Evolutionary conservation across 768 basidiomycete species (phyloP).

Genomic region (Roridomyces roridus): DNA sequence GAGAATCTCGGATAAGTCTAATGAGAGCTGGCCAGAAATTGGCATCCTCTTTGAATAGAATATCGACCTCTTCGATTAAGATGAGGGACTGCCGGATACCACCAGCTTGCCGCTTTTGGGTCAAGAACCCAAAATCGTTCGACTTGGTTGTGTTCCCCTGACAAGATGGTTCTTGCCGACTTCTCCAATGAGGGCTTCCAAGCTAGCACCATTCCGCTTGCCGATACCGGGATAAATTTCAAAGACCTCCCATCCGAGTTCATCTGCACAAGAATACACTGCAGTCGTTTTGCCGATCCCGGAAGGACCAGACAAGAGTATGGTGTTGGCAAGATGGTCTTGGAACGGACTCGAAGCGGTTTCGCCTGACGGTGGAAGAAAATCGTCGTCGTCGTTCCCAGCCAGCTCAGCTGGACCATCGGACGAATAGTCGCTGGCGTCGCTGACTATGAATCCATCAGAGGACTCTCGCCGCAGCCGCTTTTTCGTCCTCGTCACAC

Average conservation of each 20-base stretch:
- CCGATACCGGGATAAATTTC: constrained; percentile 97
- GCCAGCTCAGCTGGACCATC: constrained; percentile 5
- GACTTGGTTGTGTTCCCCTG: constrained; percentile 35
- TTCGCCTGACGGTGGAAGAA: constrained; percentile 43
- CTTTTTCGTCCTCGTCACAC: constrained; percentile 58
- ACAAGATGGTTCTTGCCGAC: constrained; percentile 94
- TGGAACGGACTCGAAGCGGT: constrained; percentile 35
- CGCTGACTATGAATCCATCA: constrained; percentile 43
- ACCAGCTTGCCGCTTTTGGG: constrained; percentile 28
- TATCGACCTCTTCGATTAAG: constrained; percentile 94
- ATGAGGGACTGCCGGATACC: constrained; percentile 79
- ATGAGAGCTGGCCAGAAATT: constrained; percentile 88
- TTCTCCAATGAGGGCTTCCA: constrained; percentile 86
- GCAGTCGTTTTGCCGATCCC: constrained; percentile 92
- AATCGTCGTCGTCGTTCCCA: constrained; percentile 60
- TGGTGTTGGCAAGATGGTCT: constrained; percentile 78
- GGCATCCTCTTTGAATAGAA: constrained; percentile 85
- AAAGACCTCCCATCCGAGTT: constrained; percentile 95
- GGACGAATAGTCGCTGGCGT: constrained; percentile 25
- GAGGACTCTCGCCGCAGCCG: constrained; percentile 43
- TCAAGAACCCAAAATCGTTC: constrained; percentile 31
- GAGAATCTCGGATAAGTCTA: constrained; percentile 81
- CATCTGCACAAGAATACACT: constrained; percentile 92
- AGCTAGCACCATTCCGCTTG: constrained; percentile 79
- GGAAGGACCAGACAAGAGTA: constrained; percentile 81